Evolutionary conservation across 1,139 yeast genomes (phyloP), one percentile per base, ranked within the genome.

Genomic region (Suhomyces anneliseae): DNA sequence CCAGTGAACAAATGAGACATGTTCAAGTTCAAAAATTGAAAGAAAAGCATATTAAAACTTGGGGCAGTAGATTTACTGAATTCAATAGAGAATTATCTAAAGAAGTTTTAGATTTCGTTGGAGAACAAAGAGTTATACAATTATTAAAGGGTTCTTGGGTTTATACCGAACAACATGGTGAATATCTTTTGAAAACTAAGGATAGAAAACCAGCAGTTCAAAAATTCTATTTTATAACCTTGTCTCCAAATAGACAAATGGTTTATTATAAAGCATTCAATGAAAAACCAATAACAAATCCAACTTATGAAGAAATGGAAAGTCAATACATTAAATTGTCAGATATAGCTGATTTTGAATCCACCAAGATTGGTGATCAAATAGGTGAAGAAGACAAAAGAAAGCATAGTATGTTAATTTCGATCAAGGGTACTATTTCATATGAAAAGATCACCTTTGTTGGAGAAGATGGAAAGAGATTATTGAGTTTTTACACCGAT

Each of bases 81-180:
- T 85, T 89, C 57, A 78, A 82, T 58, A 66, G 68, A 11, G 68
- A 75, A 42, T 70, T 87, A 50, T 65, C 76, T 6, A 66, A 68
- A 14, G 93, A 89, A 60, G 89, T 87, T 0, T 70, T 77, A 54
- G 87, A 85, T 44, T 87, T 87, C 61, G 92, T 89, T n/a, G 76
- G 81, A 50, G 93, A 87, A 60, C 95, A 88, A 65, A 74, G 95
- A 55, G 82, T 86, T 39, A 69, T 86, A 46, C 84, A 84, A 58
- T 66, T 90, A 44, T 80, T 89, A 38, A 82, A 81, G 56, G 96
- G 97, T 4, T 80, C 89, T 2, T 89, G 96, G 96, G 93, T 87
- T n/a, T 84, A 74, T 57, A 77, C 85, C 3, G 87, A 83, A 45
- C 69, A 75, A 45, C 90, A 90, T 41, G 74, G 83, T 1, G 82